Evolutionary conservation across 148 eudicot species (phyloP).

Genomic region (Camellia granthamiana): DNA sequence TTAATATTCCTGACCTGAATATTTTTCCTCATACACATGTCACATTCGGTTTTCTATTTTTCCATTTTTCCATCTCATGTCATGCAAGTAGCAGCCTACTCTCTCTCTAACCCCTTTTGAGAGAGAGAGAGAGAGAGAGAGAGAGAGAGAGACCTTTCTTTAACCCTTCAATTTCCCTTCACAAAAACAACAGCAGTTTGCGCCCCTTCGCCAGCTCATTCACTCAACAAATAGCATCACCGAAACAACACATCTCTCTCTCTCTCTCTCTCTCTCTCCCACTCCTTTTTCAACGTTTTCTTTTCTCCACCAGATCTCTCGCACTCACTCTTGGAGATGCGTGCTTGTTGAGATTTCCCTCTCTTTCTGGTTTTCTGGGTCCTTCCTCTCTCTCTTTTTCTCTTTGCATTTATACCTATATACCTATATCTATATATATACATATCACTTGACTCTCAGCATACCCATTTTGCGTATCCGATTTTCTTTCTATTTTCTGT

Average conservation of each 20-base stretch:
- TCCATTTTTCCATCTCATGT: constrained; percentile 10
- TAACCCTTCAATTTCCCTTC: background rate
- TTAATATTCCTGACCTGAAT: too few species aligned
- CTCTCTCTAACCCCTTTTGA: background rate
- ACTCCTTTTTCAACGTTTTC: constrained; percentile 37
- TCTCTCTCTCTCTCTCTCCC: constrained; percentile 15
- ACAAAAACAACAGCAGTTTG: constrained; percentile 7
- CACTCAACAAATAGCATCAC: constrained; percentile 10
- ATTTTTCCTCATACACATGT: too few species aligned
- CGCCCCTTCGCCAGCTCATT: constrained; percentile 27
- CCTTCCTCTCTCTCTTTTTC: constrained; percentile 13
- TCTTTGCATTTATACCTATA: constrained; percentile 12
- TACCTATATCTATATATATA: background rate
- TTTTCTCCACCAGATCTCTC: constrained; percentile 46
- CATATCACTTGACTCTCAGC: constrained; percentile 2
- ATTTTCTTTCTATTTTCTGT: background rate
- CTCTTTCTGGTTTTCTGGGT: constrained; percentile 18
- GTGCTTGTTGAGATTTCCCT: constrained; percentile 28
- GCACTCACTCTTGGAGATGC: constrained; percentile 28
- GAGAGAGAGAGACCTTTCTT: background rate
- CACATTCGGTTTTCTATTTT: too few species aligned
- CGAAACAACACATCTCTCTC: background rate
- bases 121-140: too few species aligned
- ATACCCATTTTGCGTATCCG: constrained; percentile 13
- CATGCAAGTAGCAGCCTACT: constrained; percentile 16